phyloP scores from a whole-genome alignment of 441 rosid species.

The Syzygium malaccense region DNA sequence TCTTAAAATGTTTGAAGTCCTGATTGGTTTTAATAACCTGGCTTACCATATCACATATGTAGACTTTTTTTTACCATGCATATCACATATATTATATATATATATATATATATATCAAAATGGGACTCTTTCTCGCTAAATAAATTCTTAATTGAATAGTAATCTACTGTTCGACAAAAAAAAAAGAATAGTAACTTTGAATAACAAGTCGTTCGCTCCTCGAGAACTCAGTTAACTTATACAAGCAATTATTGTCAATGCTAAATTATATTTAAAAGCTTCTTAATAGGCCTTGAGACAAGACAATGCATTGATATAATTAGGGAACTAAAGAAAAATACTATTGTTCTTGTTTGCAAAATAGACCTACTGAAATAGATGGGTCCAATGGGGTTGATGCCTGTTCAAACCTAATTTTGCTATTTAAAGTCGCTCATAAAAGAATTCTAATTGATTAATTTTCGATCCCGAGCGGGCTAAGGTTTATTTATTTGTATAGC shows the following conservation, averaged over 20 bases:
- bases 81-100: neutral
- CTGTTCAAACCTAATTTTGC: neutral
- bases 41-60: neutral
- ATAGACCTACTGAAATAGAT: neutral
- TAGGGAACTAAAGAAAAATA: too few relatives aligned
- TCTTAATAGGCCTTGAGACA: too few relatives aligned
- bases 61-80: neutral
- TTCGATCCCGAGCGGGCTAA: neutral
- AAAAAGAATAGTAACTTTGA: neutral
- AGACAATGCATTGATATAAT: too few relatives aligned
- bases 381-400: neutral
- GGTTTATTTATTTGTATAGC: neutral
- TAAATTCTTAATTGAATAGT: neutral
- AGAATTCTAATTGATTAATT: neutral
- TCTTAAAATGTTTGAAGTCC: neutral
- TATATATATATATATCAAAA: neutral
- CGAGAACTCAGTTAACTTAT: too few relatives aligned
- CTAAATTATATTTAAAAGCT: too few relatives aligned
- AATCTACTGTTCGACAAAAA: too few relatives aligned
- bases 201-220: too few relatives aligned
- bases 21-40: neutral
- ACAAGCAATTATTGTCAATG: too few relatives aligned
- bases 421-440: neutral
- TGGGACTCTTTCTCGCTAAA: neutral
- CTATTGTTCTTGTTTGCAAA: neutral